Conservation (phyloP, 75 land plant species). For the Azolla pinnata region DNA sequence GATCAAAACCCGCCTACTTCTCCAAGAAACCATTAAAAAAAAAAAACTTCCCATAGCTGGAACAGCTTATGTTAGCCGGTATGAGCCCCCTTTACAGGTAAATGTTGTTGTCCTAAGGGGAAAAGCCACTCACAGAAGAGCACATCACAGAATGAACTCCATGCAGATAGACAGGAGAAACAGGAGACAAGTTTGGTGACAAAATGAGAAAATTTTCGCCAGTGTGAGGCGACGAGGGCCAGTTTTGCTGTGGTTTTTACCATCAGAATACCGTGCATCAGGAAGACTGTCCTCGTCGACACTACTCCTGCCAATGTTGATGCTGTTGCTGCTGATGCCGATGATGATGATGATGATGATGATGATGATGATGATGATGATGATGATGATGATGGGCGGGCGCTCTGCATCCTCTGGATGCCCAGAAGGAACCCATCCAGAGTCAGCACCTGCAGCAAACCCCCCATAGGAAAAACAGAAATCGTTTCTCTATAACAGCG, state of each 20-base stretch:
- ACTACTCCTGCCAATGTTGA: conserved; percentile 9
- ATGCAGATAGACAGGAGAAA: too few species aligned
- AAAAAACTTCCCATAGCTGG: too few species aligned
- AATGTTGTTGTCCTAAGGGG: not conserved
- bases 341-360: too few species aligned
- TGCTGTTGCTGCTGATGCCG: conserved; percentile 9
- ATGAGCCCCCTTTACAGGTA: not conserved
- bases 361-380: too few species aligned
- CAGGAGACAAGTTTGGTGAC: too few species aligned
- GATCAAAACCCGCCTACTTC: too few species aligned
- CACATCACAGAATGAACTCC: too few species aligned
- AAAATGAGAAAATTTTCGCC: too few species aligned
- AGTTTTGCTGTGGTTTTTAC: conserved; percentile 14
- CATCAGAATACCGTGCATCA: conserved; percentile 49
- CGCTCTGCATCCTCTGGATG: conserved; percentile 44
- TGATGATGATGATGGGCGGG: conserved; percentile 9
- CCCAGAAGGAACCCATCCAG: conserved; percentile 59
- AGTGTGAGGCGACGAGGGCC: not conserved
- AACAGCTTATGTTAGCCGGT: too few species aligned
- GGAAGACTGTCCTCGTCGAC: conserved; percentile 29
- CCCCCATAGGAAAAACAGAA: too few species aligned
- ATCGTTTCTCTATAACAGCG: too few species aligned
- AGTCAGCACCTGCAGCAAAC: conserved; percentile 42
- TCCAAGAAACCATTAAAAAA: too few species aligned
- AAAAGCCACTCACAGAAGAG: not conserved